Base-by-base conservation (phyloP, 257 asterid genomes). In the Plantago elongata region DNA sequence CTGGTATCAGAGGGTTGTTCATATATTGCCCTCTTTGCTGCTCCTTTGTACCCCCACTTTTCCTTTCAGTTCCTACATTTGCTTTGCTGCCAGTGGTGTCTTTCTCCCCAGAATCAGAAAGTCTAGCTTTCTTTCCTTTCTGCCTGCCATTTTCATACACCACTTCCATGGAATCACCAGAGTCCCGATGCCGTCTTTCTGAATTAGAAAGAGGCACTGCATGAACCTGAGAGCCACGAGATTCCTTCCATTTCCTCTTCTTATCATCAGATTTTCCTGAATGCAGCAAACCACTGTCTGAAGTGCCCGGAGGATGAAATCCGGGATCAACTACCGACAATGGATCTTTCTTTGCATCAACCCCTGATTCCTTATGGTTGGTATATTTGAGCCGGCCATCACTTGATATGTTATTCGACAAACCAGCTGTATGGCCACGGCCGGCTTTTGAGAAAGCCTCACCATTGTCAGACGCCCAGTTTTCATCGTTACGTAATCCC, bases 111-210 rank as follows among this genome's bases (percentile, higher is more conserved):
- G 95, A 78, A 68, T 76, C 84, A 13, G 93, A 84, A 60, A 76
- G 69, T 77, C 84, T 77, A 47, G 88, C 81, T 83, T 83, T 85
- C 90, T 90, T 94, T 64, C 79, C 95, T 71, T 79, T 85, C 74
- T 77, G 79, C 34, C 55, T 69, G 57, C 69, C 91, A 69, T 68
- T 81, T 71, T 81, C 88, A 69, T 47, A 46, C 63, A 74, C 63
- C 51, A 75, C 88, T 61, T 78, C 86, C 49, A 66, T 43, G 69
- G 67, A 66, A 60, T 65, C 80, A 66, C 69, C 69, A 72, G 74
- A 73, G 49, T 73, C 81, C 54, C 52, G 82, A 63, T 72, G 76
- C 58, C 63, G 69, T 64, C 56, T 75, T 47, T 62, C 79, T 34
- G 69, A 71, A 65, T 70, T 65, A 52, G 73, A 75, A 45, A 62